A percentile compares a stretch with the other conserved stretches of the same genome.
Evolutionary conservation across 768 basidiomycete genomes (phyloP).

Genomic region (Fomitopsis pulvina): DNA sequence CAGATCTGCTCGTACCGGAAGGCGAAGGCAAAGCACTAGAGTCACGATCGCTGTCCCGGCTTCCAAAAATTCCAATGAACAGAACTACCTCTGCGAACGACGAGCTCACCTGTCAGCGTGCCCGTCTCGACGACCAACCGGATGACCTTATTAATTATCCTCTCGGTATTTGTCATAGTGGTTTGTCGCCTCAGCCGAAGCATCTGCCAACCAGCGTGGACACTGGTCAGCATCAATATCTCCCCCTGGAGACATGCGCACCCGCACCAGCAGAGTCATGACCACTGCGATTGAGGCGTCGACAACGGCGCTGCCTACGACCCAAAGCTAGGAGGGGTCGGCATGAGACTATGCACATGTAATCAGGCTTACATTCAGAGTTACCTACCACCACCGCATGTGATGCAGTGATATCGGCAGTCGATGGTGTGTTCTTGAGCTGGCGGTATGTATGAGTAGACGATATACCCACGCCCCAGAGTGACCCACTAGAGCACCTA

Average conservation of each 20-base stretch:
- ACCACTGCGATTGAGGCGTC: background rate
- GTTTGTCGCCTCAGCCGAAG: background rate
- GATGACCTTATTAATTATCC: constrained; percentile 1
- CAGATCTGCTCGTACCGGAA: background rate
- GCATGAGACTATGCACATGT: background rate
- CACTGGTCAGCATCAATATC: no score
- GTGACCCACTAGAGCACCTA: background rate
- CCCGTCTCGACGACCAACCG: constrained; percentile 7
- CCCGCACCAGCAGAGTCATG: background rate
- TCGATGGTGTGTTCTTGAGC: background rate
- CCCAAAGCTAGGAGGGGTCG: background rate
- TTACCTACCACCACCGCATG: background rate
- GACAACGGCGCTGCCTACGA: background rate
- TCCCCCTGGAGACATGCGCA: no score
- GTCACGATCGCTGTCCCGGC: background rate
- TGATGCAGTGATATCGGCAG: background rate
- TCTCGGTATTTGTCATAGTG: background rate
- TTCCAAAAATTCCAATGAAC: no score
- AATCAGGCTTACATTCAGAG: background rate
- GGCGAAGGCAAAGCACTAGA: background rate
- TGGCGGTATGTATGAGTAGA: background rate
- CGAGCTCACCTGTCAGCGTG: background rate
- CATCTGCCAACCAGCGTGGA: no score
- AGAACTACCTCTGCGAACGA: no score
- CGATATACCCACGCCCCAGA: background rate